These are phyloP conservation scores for Fusarium metavorans DNA, from an alignment of 2,329 filamentous ascomycete species.

Conservation along the genomic window DNA sequence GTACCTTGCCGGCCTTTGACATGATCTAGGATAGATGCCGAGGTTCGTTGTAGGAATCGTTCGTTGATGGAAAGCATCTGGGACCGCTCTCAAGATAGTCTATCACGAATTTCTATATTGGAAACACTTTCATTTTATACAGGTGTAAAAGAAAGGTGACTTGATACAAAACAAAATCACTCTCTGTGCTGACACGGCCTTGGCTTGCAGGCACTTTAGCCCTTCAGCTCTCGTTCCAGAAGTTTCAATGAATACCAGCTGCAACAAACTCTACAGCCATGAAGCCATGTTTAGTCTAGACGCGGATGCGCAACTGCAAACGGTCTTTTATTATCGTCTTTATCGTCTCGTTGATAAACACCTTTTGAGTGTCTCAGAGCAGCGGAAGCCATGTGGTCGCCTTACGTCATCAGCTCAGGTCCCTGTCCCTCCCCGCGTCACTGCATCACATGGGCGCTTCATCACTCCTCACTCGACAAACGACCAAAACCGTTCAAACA, in stretches of 20 bases:
- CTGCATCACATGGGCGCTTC: constrained; percentile 37
- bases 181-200: background rate
- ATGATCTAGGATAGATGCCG: background rate
- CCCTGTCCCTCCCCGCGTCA: constrained; percentile 27
- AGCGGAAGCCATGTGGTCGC: constrained; percentile 19
- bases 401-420: constrained; percentile 35
- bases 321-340: background rate
- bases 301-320: background rate
- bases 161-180: background rate
- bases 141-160: background rate
- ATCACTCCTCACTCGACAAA: constrained; percentile 36
- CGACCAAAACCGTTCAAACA: background rate
- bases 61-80: background rate
- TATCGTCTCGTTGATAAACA: background rate
- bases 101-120: background rate
- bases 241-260: background rate
- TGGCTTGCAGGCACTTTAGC: background rate
- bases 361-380: background rate
- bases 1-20: background rate
- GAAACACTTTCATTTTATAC: background rate
- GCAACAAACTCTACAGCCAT: background rate
- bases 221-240: constrained; percentile 1
- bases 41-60: background rate
- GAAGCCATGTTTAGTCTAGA: background rate
- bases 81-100: background rate